Base-by-base conservation (phyloP, 2,329 filamentous ascomycete genomes). In the Chalaropsis thielavioides region DNA sequence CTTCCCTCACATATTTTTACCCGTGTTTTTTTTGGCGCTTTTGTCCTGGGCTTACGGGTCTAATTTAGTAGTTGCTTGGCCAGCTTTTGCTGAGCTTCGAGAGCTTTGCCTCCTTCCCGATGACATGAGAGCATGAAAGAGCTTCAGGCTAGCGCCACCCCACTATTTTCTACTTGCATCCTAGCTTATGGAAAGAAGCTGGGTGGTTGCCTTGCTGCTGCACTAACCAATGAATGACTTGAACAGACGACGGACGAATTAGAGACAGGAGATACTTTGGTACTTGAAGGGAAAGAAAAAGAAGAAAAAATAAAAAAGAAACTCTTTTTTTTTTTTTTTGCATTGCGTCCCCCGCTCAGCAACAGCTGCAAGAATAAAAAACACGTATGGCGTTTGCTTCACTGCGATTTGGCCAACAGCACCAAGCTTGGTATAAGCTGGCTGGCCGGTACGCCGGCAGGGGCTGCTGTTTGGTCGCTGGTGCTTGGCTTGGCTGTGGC, bases 51-150 rank as follows among this genome's bases (percentile, higher is more conserved):
- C 24, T 56, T 31, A 27, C 24, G 22, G 3, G 22, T 31, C 24
- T 22, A 56, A 7, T 31, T 56, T 56, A 17, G 15, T 56, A 17
- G 15, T 31, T 31, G 13, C 24, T 17, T 11, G n/a, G 51, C 22
- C 13, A 3, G 31, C 22, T 24, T 43, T 24, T 5, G 54, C 54
- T 35, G 54, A 19, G 54, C 54, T 58, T 35, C n/a, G 10, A 58
- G 54, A 58, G 54, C 54, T 58, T 58, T 31, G 54, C 54, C 54
- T 58, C 54, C 54, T 58, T 58, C 54, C 54, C 54, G 54, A 58
- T 58, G 54, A 35, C 54, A 56, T 56, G 31, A 56, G 51, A 31
- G 46, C 31, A 35, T 35, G 31, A 7, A 10, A 38, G 24, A 51
- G 54, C 54, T 58, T 38, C 54, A 58, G n/a, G 27, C 24, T 58